Percentiles rank a stretch among this genome's conserved stretches.
These are phyloP conservation scores for Prunus salicina DNA, from an alignment of 306 rosid species.

Conservation along the genomic window DNA sequence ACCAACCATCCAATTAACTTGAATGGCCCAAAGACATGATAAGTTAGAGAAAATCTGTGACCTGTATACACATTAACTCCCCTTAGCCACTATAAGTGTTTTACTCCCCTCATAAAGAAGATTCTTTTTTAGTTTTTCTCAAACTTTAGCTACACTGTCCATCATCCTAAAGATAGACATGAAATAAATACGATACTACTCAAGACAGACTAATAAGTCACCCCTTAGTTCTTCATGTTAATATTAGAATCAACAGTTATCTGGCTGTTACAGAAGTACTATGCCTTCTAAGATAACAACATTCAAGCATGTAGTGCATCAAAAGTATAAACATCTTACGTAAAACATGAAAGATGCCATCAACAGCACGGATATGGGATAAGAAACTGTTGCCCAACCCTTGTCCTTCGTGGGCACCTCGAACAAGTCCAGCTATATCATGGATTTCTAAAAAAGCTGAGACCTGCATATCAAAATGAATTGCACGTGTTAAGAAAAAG, in stretches of 20 bases:
- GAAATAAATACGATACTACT: no score
- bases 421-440: conserved; percentile 95
- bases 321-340: conserved; percentile 52
- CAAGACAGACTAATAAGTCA: no score
- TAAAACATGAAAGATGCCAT: conserved; percentile 94
- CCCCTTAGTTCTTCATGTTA: no score
- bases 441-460: conserved; percentile 95
- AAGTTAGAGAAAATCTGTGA: no score
- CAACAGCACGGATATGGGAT: conserved; percentile 98
- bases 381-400: conserved; percentile 97
- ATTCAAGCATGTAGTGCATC: neutral
- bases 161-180: no score
- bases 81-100: no score
- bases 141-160: no score
- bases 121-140: no score
- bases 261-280: neutral
- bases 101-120: no score
- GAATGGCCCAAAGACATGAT: no score
- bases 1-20: no score
- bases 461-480: conserved; percentile 43
- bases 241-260: neutral
- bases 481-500: neutral
- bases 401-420: conserved; percentile 96
- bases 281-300: neutral
- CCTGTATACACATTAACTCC: no score